These are phyloP conservation scores for Rhizopus delemar DNA, from an alignment of 371 early-diverging fungal genomes.

Conservation along the genomic window DNA sequence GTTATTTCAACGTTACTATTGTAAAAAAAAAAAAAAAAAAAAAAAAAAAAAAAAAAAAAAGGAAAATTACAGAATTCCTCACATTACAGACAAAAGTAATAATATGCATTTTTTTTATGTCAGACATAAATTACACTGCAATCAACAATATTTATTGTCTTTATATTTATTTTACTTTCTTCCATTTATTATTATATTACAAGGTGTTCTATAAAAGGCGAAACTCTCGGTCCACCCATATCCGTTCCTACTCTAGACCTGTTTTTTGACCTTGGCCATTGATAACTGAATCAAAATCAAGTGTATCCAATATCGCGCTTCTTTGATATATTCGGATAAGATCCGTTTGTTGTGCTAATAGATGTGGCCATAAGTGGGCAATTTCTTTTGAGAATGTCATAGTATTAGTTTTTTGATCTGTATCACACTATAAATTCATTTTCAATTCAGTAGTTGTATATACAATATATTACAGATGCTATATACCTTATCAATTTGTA, in stretches of 20 bases:
- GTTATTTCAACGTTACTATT: no score
- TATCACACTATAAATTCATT: constrained; percentile 4
- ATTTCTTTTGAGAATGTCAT: constrained; percentile 19
- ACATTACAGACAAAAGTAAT: no score
- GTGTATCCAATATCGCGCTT: constrained; percentile 9
- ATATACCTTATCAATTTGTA: constrained; percentile 9
- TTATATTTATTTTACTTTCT: neutral
- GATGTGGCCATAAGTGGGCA: constrained; percentile 14
- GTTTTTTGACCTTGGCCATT: constrained; percentile 28
- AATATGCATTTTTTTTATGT: no score
- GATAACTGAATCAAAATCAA: constrained; percentile 25
- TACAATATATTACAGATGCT: no score
- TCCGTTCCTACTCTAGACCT: constrained; percentile 25
- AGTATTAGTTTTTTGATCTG: constrained; percentile 11
- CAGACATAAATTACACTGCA: no score
- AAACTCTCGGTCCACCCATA: constrained; percentile 19
- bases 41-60: no score
- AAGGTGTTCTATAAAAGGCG: constrained; percentile 1
- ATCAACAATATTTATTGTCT: no score
- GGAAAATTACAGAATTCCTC: no score
- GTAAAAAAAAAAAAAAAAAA: no score
- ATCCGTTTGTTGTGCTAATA: constrained; percentile 20
- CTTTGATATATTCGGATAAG: constrained; percentile 6
- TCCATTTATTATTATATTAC: neutral
- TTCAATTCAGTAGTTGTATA: neutral